Conservation (phyloP, 2,329 filamentous ascomycete genomes). For the Fusarium temperatum region DNA sequence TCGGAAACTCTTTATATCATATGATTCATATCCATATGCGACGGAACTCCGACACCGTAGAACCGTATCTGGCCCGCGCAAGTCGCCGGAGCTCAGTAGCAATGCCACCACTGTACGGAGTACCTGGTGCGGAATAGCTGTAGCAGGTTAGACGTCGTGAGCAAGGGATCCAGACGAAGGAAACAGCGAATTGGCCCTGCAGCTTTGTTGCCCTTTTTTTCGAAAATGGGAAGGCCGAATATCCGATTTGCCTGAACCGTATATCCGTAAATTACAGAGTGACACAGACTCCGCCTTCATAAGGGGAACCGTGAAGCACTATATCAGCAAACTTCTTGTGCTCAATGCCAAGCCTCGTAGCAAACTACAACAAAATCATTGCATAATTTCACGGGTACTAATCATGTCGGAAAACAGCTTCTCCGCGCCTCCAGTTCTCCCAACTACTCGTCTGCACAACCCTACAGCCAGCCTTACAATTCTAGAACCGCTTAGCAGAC, state of each 20-base stretch:
- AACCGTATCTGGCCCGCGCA: not conserved
- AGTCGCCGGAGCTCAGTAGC: not conserved
- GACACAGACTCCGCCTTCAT: not conserved
- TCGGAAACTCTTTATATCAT: not conserved
- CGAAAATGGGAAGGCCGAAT: not conserved
- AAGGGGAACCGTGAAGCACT: not conserved
- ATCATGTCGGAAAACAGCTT: not conserved
- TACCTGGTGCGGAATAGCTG: not conserved
- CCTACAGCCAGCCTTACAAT: not conserved
- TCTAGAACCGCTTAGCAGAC: not conserved
- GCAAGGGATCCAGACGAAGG: not conserved
- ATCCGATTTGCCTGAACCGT: not conserved
- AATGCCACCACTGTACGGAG: not conserved
- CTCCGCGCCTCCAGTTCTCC: not conserved
- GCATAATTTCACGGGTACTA: accelerated
- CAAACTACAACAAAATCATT: not conserved
- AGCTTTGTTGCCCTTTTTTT: not conserved
- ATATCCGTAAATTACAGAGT: not conserved
- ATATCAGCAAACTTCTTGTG: not conserved
- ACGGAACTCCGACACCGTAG: not conserved
- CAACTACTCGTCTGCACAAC: not conserved
- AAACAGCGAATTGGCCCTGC: not conserved
- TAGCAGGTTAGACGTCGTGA: not conserved
- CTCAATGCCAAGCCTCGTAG: not conserved
- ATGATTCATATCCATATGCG: not conserved